Conservation (phyloP, 306 rosid genomes). For the Lablab purpureus region DNA sequence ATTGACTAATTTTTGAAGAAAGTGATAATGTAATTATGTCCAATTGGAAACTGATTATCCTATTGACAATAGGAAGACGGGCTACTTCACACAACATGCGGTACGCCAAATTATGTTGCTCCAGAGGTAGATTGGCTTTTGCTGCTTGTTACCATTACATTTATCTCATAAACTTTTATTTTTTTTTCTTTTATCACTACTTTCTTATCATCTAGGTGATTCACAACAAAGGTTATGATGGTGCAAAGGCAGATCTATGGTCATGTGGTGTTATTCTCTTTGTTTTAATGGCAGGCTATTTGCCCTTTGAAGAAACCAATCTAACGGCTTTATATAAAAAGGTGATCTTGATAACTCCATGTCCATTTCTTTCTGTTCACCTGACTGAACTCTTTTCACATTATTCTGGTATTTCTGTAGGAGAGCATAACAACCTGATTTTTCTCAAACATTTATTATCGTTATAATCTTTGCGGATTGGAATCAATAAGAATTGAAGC, state of each 20-base stretch:
- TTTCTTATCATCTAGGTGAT: slow-evolving; percentile 71
- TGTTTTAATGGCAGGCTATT: slow-evolving; percentile 94
- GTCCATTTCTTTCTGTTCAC: background rate
- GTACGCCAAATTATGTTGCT: slow-evolving; percentile 98
- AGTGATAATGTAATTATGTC: background rate
- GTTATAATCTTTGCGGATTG: slow-evolving; percentile 2
- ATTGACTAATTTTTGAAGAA: slow-evolving; percentile 23
- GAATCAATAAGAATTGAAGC: slow-evolving; percentile 6
- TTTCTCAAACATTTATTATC: slow-evolving; percentile 34
- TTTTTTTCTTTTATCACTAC: slow-evolving; percentile 35
- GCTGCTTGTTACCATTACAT: slow-evolving; percentile 12
- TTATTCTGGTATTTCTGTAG: slow-evolving; percentile 19
- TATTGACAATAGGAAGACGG: slow-evolving; percentile 76
- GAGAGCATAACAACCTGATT: slow-evolving; percentile 7
- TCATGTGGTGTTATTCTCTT: slow-evolving; percentile 94
- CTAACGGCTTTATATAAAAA: slow-evolving; percentile 86
- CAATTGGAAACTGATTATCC: slow-evolving; percentile 34
- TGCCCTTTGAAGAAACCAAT: slow-evolving; percentile 91
- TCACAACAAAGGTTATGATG: slow-evolving; percentile 90
- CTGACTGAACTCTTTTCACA: background rate
- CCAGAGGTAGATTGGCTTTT: slow-evolving; percentile 78
- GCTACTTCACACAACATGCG: slow-evolving; percentile 94
- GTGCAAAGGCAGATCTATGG: slow-evolving; percentile 96
- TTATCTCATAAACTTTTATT: slow-evolving; percentile 24
- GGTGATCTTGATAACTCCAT: slow-evolving; percentile 63